These are phyloP conservation scores for Vigna angularis DNA, from an alignment of 306 rosid species.

Conservation along the genomic window DNA sequence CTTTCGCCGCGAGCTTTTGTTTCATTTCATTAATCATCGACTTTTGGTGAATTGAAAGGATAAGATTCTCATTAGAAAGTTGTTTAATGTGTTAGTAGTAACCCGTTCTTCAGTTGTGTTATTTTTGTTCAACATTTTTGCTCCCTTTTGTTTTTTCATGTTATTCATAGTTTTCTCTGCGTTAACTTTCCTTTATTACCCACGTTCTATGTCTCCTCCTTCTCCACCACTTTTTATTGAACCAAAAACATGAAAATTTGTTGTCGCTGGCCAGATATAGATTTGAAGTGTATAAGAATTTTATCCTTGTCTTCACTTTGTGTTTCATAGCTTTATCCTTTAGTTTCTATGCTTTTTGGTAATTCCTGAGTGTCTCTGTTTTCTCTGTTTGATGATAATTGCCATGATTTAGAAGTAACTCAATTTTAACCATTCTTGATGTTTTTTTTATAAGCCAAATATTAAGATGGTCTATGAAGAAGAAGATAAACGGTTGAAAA, in stretches of 20 bases:
- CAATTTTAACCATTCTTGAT: conserved; percentile 26
- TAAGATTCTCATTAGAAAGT: conserved; percentile 1
- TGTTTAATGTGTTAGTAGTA: conserved; percentile 1
- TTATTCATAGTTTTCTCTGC: neutral
- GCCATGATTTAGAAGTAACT: neutral
- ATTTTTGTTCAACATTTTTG: conserved; percentile 1
- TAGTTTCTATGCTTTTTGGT: conserved; percentile 7
- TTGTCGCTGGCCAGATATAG: neutral
- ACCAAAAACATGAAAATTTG: neutral
- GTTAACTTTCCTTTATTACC: neutral
- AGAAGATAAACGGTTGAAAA: conserved; percentile 11
- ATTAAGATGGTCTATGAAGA: conserved; percentile 5
- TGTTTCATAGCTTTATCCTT: conserved; percentile 18
- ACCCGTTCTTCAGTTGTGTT: conserved; percentile 23
- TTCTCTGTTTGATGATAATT: neutral
- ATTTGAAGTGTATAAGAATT: conserved; percentile 15
- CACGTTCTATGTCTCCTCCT: conserved; percentile 24
- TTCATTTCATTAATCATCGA: conserved; percentile 30
- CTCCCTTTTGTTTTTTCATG: conserved; percentile 25
- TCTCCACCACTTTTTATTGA: neutral
- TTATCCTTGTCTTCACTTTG: conserved; percentile 34
- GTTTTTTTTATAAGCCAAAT: neutral
- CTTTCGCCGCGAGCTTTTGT: conserved; percentile 29
- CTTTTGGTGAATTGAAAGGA: conserved; percentile 29
- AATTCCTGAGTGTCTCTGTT: neutral